Conservation (phyloP, 148 eudicot species). For the Fagopyrum homotropicum region DNA sequence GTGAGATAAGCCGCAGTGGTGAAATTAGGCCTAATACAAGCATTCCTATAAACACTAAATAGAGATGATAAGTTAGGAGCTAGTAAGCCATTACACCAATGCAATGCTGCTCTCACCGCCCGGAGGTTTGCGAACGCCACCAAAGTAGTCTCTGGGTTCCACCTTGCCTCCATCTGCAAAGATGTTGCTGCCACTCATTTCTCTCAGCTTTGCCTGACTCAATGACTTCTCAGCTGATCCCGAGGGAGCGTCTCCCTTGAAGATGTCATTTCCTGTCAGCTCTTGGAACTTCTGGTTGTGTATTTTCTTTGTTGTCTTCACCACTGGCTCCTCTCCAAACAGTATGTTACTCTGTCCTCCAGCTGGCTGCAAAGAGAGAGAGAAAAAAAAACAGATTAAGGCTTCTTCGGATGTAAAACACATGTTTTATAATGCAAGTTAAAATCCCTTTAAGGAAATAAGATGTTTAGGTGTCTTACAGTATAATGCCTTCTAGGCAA, state of each 20-base stretch:
- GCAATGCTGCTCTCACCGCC: slow-evolving; percentile 94
- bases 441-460: too few species aligned
- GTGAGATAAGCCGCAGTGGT: neutral
- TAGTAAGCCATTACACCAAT: slow-evolving; percentile 36
- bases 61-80: neutral
- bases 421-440: too few species aligned
- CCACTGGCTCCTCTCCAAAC: slow-evolving; percentile 67
- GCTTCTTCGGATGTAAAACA: too few species aligned
- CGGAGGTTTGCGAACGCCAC: slow-evolving; percentile 88
- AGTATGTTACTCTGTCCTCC: slow-evolving; percentile 88
- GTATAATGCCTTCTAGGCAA: too few species aligned
- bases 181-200: slow-evolving; percentile 84
- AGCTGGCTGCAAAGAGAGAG: slow-evolving; percentile 51
- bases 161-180: slow-evolving; percentile 71
- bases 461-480: too few species aligned
- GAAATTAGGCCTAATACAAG: neutral
- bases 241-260: slow-evolving; percentile 72
- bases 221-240: slow-evolving; percentile 73
- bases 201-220: slow-evolving; percentile 80
- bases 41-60: slow-evolving; percentile 8
- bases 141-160: slow-evolving; percentile 62
- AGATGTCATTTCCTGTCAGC: slow-evolving; percentile 79
- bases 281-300: slow-evolving; percentile 86
- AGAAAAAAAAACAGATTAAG: neutral
- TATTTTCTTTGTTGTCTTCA: slow-evolving; percentile 60